phyloP scores from a whole-genome alignment of 176 grass and related monocot genomes.

The Paspalum vaginatum region DNA sequence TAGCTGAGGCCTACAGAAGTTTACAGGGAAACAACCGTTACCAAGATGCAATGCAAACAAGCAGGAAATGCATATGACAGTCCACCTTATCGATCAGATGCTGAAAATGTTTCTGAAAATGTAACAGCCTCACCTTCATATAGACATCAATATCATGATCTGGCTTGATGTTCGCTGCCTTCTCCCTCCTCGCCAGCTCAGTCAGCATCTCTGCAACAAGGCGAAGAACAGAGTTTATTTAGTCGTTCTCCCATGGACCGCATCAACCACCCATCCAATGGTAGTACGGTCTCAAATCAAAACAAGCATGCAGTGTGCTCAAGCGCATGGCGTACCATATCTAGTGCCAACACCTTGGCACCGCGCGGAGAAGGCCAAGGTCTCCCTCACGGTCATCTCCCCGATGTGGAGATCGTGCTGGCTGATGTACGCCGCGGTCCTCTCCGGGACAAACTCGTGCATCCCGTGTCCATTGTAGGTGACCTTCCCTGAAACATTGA shows the following conservation, averaged over 20 bases:
- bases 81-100: background rate
- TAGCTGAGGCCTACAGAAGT: slow-evolving; percentile 70
- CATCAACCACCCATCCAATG: background rate
- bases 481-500: slow-evolving; percentile 67
- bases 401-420: slow-evolving; percentile 89
- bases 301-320: too few species aligned
- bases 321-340: slow-evolving; percentile 54
- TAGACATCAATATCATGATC: slow-evolving; percentile 91
- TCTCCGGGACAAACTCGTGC: slow-evolving; percentile 83
- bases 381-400: slow-evolving; percentile 96
- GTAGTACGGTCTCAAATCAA: background rate
- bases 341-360: slow-evolving; percentile 86
- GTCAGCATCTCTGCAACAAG: slow-evolving; percentile 75
- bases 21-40: slow-evolving; percentile 23
- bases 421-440: slow-evolving; percentile 87
- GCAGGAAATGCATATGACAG: slow-evolving; percentile 1
- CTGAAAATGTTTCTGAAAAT: slow-evolving; percentile 20
- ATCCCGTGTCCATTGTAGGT: slow-evolving; percentile 87
- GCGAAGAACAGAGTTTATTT: slow-evolving; percentile 26
- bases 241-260: background rate
- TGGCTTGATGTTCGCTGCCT: slow-evolving; percentile 80
- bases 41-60: background rate
- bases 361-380: slow-evolving; percentile 72
- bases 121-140: slow-evolving; percentile 69
- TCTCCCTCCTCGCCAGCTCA: slow-evolving; percentile 84